Evolutionary conservation across 169 alveolate species (phyloP).

Genomic region (Babesia gibsoni): DNA sequence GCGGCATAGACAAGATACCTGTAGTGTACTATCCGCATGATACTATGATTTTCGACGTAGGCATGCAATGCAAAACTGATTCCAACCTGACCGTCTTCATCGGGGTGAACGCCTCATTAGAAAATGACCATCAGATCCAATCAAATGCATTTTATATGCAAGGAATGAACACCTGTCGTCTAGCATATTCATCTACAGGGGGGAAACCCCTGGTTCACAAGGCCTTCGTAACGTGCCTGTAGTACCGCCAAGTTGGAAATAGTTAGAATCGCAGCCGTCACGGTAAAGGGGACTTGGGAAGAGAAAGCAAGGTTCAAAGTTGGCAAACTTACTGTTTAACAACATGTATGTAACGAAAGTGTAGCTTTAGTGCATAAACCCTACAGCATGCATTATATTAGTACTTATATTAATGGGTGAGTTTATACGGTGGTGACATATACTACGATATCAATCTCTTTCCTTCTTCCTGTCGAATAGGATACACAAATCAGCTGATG

Average conservation of each 20-base stretch:
- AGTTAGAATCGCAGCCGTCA: no score
- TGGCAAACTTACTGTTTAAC: no score
- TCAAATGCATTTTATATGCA: not conserved
- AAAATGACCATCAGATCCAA: not conserved
- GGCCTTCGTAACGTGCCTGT: constrained; percentile 2
- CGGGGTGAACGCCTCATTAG: constrained; percentile 11
- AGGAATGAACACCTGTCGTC: not conserved
- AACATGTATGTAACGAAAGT: no score
- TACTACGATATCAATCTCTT: not conserved
- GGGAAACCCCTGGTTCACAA: constrained; percentile 16
- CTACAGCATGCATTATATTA: no score
- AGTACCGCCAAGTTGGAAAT: not conserved
- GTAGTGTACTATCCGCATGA: constrained; percentile 1
- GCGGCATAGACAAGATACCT: not conserved
- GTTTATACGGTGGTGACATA: no score
- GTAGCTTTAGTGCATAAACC: no score
- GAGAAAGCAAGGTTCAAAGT: no score
- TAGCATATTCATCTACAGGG: constrained; percentile 11
- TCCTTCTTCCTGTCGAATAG: constrained; percentile 52
- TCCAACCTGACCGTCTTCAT: not conserved
- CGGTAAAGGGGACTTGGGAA: no score
- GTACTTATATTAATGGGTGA: no score
- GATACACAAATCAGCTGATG: constrained; percentile 60
- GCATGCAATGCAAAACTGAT: not conserved
- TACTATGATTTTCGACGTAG: constrained; percentile 1